Base-by-base conservation (phyloP, 495 filamentous ascomycete genomes). In the Daldinia grandis region DNA sequence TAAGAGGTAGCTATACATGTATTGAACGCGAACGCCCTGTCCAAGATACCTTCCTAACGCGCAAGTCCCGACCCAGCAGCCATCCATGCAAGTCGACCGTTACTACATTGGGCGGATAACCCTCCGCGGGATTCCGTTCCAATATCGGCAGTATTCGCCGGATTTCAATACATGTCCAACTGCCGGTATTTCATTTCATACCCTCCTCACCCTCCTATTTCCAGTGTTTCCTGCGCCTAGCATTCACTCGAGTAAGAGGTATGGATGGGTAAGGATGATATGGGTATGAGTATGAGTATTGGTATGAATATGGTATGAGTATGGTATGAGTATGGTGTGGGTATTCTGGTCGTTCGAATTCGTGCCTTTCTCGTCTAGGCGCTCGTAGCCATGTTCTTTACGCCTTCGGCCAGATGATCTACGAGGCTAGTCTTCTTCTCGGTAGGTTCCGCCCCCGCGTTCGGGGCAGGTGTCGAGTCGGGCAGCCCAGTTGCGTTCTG, bases 401-500 rank as follows among this genome's bases (percentile, higher is more conserved):
- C 58, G 9, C 73, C 71, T 21, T 76, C 64, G 15, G 72, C 63
- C 19, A 78, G 47, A 5, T 70, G 57, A 17, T 67, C 67, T 55
- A 72, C 75, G 12, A 74, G 62, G 9, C 76, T 61, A 19, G 65
- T 54, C 58, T 59, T 76, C 64, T 44, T 66, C 49, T 72, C 72
- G 53, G 51, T 38, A 28, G 61, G 33, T 60, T 71, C 72, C 60
- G 35, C 53, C 33, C 66, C 66, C 42, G 54, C 61, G 19, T 58
- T 68, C 24, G 63, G 58, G 12, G 27, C 49, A 49, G 38, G 62
- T 8, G 62, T 56, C 14, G 64, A 50, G 1, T 69, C 75, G n/a
- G 60, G 77, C 30, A 73, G 21, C 21, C 70, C 70, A 38, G 54
- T 71, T 17, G 85, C 84, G 8, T 78, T 78, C 27, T 76, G 78